Conservation (phyloP, 768 basidiomycete species). For the Termitomyces sp. region DNA sequence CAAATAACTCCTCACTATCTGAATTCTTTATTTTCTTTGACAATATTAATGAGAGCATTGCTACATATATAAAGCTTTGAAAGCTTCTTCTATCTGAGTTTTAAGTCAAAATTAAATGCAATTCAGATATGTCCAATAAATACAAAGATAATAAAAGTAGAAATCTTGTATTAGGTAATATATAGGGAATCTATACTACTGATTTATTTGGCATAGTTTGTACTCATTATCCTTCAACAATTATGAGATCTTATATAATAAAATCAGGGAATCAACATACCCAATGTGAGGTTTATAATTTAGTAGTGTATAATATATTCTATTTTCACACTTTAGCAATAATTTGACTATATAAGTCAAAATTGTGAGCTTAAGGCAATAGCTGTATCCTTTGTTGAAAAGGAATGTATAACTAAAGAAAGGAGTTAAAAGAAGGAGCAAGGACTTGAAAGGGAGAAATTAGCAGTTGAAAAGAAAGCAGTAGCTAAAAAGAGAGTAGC, state of each 20-base stretch:
- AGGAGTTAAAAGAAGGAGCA: no score
- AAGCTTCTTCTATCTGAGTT: neutral
- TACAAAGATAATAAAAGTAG: conserved; percentile 7
- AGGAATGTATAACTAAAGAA: no score
- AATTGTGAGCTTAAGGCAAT: no score
- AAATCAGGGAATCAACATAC: neutral
- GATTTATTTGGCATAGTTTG: conserved; percentile 8
- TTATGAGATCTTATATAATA: no score
- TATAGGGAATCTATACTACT: conserved; percentile 7
- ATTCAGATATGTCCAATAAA: neutral
- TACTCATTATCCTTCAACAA: no score
- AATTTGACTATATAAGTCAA: neutral
- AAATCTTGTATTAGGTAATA: conserved; percentile 2
- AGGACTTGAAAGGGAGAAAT: no score
- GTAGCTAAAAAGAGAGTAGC: no score
- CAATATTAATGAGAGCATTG: conserved; percentile 1
- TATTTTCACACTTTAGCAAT: neutral
- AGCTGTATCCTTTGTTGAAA: no score
- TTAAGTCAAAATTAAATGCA: neutral
- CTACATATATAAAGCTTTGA: neutral
- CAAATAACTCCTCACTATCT: neutral
- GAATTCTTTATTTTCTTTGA: neutral
- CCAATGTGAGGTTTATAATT: neutral
- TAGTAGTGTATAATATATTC: neutral
- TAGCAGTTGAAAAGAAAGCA: no score